Evolutionary conservation across 352 stramenopile species (phyloP), one percentile per base, ranked within the genome.

Genomic region (Phytophthora fragariae): DNA sequence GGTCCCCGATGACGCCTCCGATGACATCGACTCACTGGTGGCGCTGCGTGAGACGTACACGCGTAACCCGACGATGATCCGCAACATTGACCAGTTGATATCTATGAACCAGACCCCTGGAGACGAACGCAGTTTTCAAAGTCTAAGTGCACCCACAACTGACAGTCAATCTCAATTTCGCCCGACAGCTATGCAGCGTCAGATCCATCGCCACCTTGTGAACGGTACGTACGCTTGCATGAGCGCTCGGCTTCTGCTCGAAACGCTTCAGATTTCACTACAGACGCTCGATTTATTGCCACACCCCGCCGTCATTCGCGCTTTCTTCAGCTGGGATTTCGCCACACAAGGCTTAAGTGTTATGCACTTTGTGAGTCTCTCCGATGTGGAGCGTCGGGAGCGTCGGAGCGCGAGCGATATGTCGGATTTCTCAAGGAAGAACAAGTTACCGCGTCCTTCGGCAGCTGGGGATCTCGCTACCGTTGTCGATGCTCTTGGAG

Each of bases 211-310:
- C 9, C 33, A 61, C 10, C 39, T 69, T 21, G 62, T 62, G 2
- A 57, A 62, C 39, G 62, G 62, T 69, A 70, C 27, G 54, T 70
- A 63, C 54, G 19, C 37, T 11, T 17, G 17, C n/a, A 70, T 62
- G 62, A 17, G 33, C 3, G 4, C 52, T 17, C 44, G 63, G 11
- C 44, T 62, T 15, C 6, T 62, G 0, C 1, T 58, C 6, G 62
- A 63, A 37, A 39, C 54, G 2, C 24, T 70, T 35, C 63, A 70
- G 46, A 41, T 62, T 19, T 31, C 7, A 4, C 5, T 63, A 9
- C 24, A 70, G 19, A 29, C 56, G 27, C 24, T 50, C 14, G 29
- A 57, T 35, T 27, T 70, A 31, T 14, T 64, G 27, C 63, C 63
- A 70, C 62, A 64, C 35, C 54, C 63, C 0, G 55, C 63, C 1